Evolutionary conservation across 2,329 filamentous ascomycete species (phyloP).

Genomic region (Emergomyces orientalis): DNA sequence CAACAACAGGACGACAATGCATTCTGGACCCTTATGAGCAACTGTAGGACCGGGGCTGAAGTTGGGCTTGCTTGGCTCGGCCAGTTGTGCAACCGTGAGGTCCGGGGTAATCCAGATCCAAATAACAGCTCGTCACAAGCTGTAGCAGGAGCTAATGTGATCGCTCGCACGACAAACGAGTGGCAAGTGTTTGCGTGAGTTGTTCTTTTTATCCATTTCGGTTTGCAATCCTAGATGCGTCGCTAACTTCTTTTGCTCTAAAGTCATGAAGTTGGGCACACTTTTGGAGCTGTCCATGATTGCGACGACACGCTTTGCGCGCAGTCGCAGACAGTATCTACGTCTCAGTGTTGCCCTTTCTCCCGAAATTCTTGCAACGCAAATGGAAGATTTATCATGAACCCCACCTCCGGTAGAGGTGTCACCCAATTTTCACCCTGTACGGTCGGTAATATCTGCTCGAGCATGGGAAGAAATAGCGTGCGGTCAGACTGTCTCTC

Average conservation of each 20-base stretch:
- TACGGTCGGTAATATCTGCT: constrained; percentile 88
- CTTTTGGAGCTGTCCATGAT: constrained; percentile 90
- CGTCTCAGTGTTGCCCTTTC: constrained; percentile 73
- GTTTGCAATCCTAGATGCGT: background rate
- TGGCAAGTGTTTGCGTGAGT: constrained; percentile 78
- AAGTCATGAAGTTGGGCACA: constrained; percentile 78
- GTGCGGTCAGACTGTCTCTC: constrained; percentile 69
- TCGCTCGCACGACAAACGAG: constrained; percentile 70
- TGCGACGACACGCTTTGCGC: constrained; percentile 62
- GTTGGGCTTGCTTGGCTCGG: constrained; percentile 88
- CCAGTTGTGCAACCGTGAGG: constrained; percentile 53
- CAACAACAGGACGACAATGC: constrained; percentile 68
- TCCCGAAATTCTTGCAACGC: constrained; percentile 62
- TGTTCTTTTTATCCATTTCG: background rate
- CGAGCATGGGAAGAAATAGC: constrained; percentile 65
- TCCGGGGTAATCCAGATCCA: constrained; percentile 8
- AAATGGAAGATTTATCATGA: constrained; percentile 80
- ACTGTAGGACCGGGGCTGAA: constrained; percentile 67
- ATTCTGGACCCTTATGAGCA: constrained; percentile 82
- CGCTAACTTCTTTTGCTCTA: background rate
- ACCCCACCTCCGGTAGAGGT: constrained; percentile 66
- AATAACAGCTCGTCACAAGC: constrained; percentile 47
- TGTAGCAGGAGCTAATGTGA: constrained; percentile 75
- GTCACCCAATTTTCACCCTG: constrained; percentile 80
- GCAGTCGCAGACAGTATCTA: constrained; percentile 49